Conservation (phyloP, 1,284 basidiomycete species). For the Cerioporus squamosus region DNA sequence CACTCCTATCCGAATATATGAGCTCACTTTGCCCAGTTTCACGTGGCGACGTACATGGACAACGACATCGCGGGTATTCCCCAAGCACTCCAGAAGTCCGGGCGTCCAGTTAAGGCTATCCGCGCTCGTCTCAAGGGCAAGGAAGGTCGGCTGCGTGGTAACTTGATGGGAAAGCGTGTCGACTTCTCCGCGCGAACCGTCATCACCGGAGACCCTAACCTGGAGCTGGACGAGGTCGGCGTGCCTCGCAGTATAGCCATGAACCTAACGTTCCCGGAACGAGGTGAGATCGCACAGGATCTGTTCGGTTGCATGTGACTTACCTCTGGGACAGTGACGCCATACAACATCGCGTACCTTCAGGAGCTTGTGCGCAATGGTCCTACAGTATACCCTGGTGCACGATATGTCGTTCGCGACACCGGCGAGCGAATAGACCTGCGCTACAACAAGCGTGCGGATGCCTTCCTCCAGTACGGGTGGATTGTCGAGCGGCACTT, state of each 20-base stretch:
- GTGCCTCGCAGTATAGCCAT: conserved; percentile 98
- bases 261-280: conserved; percentile 97
- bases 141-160: conserved; percentile 97
- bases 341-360: conserved; percentile 95
- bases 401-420: conserved; percentile 96
- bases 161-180: conserved; percentile 99
- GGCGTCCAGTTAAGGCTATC: conserved; percentile 97
- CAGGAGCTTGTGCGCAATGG: conserved; percentile 98
- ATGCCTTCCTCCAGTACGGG: conserved; percentile 96
- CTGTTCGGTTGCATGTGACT: conserved; percentile 1
- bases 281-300: conserved; percentile 59
- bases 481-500: conserved; percentile 99
- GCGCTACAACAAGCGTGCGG: conserved; percentile 97
- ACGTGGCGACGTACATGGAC: conserved; percentile 99
- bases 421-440: conserved; percentile 98
- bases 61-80: conserved; percentile 99
- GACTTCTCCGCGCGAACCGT: conserved; percentile 99
- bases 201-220: conserved; percentile 98
- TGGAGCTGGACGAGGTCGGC: conserved; percentile 97
- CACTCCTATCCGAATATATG: not conserved
- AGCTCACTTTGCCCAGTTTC: conserved; percentile 63
- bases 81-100: conserved; percentile 97
- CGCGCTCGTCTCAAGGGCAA: conserved; percentile 98
- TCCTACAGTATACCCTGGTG: conserved; percentile 94
- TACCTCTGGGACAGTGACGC: conserved; percentile 71